phyloP scores from a whole-genome alignment of 2,329 filamentous ascomycete genomes.

The Pyricularia sp. region DNA sequence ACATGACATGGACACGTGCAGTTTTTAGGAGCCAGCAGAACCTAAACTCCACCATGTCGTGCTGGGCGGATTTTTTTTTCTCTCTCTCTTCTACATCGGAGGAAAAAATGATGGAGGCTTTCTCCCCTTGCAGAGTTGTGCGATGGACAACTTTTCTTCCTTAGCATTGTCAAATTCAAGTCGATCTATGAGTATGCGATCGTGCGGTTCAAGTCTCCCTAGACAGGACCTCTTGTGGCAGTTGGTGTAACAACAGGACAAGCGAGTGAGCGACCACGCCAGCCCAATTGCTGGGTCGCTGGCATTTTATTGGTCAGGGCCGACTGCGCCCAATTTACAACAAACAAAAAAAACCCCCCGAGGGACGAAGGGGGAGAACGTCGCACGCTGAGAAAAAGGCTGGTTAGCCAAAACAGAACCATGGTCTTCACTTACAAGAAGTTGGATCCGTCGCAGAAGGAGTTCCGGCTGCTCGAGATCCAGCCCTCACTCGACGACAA shows the following conservation, averaged over 20 bases:
- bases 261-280: no score
- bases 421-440: neutral
- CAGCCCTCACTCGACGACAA: conserved; percentile 16
- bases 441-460: conserved; percentile 6
- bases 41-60: neutral
- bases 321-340: no score
- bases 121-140: neutral
- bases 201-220: no score
- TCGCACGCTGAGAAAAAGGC: neutral
- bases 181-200: neutral
- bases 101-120: neutral
- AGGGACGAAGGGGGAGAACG: neutral
- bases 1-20: neutral
- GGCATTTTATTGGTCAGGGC: no score
- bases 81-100: neutral
- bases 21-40: neutral
- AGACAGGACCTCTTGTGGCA: no score
- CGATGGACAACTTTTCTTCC: neutral
- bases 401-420: neutral
- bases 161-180: neutral
- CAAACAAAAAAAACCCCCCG: no score
- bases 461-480: conserved; percentile 23
- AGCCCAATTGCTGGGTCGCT: no score
- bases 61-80: neutral
- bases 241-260: no score